Evolutionary conservation across 1,284 basidiomycete species (phyloP).

Genomic region (Moniliella sp.): DNA sequence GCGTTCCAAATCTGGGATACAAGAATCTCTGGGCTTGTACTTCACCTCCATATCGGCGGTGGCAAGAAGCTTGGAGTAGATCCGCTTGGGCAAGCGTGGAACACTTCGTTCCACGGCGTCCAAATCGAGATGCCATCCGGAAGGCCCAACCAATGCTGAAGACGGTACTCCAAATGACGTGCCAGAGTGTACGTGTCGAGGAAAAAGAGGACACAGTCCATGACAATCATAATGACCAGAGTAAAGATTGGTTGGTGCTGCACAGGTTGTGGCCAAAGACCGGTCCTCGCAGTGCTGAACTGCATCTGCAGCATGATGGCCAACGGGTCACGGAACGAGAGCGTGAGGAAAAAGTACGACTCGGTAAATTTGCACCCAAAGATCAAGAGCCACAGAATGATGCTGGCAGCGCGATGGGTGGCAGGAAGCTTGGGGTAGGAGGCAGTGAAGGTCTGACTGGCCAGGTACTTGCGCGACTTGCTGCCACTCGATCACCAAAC

Average conservation of each 20-base stretch:
- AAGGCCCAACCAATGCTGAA: conserved; percentile 33
- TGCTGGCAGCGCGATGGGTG: conserved; percentile 21
- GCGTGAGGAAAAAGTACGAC: conserved; percentile 33
- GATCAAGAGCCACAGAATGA: conserved; percentile 28
- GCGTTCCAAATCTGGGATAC: conserved; percentile 34
- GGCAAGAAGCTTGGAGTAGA: conserved; percentile 33
- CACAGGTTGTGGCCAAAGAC: too few relatives aligned
- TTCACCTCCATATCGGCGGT: conserved; percentile 34
- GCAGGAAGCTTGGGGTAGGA: conserved; percentile 21
- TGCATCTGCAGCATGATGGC: conserved; percentile 31
- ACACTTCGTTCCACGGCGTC: conserved; percentile 34
- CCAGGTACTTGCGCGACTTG: conserved; percentile 31
- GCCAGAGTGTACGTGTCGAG: conserved; percentile 34
- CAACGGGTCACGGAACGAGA: conserved; percentile 32
- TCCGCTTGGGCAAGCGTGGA: conserved; percentile 33
- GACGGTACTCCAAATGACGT: conserved; percentile 34
- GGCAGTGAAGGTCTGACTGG: conserved; percentile 33
- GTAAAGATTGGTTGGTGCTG: conserved; percentile 30
- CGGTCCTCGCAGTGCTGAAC: too few relatives aligned
- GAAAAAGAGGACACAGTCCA: conserved; percentile 33
- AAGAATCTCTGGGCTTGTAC: conserved; percentile 34
- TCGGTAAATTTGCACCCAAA: conserved; percentile 34
- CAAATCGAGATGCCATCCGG: conserved; percentile 32
- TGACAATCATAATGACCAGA: conserved; percentile 28
- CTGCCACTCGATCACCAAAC: too few relatives aligned